phyloP scores from a whole-genome alignment of 306 rosid species.

The Fragaria vesca region DNA sequence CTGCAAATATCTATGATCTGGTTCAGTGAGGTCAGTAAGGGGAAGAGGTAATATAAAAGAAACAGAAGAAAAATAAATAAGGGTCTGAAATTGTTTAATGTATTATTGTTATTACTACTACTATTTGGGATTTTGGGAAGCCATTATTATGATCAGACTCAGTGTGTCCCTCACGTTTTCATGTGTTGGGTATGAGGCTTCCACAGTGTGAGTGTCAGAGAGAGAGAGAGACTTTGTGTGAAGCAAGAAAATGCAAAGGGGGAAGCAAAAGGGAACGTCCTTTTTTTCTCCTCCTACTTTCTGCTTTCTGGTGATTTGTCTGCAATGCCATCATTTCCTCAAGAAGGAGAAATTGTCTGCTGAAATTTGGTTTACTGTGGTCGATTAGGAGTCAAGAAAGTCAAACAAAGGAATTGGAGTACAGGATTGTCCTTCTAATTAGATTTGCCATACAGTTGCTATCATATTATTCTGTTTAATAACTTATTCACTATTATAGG shows the following conservation, averaged over 20 bases:
- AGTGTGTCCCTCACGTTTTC: slow-evolving; percentile 25
- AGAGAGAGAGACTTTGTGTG: background rate
- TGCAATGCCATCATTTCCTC: slow-evolving; percentile 32
- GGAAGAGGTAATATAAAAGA: slow-evolving; percentile 5
- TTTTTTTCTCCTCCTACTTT: slow-evolving; percentile 26
- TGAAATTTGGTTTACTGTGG: background rate
- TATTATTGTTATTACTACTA: background rate
- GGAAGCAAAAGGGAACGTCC: slow-evolving; percentile 23
- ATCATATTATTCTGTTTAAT: slow-evolving; percentile 1
- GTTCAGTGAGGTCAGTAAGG: slow-evolving; percentile 4
- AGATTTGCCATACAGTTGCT: background rate
- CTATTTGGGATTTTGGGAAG: slow-evolving; percentile 5
- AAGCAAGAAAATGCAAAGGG: background rate
- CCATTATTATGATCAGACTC: slow-evolving; percentile 10
- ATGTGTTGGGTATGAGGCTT: slow-evolving; percentile 14
- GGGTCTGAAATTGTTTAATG: background rate
- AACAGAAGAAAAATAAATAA: background rate
- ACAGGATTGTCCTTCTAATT: background rate
- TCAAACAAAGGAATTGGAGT: background rate
- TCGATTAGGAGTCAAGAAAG: background rate
- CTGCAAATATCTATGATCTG: slow-evolving; percentile 7
- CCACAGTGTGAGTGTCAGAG: slow-evolving; percentile 21
- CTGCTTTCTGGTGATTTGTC: slow-evolving; percentile 35
- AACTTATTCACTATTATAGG: background rate
- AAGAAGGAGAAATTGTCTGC: background rate